Percentiles rank a stretch among this genome's conserved stretches.
phyloP scores from a whole-genome alignment of 2,329 filamentous ascomycete species.

The Simplicillium sp. region DNA sequence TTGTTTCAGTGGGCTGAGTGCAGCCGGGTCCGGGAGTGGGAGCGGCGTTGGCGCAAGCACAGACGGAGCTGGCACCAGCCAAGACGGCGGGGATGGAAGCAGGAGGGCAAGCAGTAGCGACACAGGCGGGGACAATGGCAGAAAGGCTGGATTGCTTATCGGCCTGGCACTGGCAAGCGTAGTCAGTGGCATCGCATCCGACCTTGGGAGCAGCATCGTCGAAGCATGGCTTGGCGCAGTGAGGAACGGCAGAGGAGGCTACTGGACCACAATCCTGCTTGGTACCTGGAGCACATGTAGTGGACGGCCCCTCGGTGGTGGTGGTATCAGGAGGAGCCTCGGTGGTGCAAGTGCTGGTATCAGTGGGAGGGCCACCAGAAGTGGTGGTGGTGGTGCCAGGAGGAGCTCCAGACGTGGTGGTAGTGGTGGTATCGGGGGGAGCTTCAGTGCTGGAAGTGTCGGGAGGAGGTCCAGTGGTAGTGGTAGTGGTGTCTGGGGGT shows the following conservation, averaged over 20 bases:
- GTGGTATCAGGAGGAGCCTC: neutral
- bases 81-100: slow-evolving; percentile 11
- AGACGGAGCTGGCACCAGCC: slow-evolving; percentile 12
- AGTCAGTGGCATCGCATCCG: slow-evolving; percentile 13
- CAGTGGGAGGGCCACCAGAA: neutral
- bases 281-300: neutral
- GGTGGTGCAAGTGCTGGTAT: neutral
- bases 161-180: slow-evolving; percentile 14
- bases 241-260: slow-evolving; percentile 11
- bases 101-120: slow-evolving; percentile 11
- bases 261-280: slow-evolving; percentile 9
- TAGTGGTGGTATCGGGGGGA: neutral
- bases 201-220: slow-evolving; percentile 10
- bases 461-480: neutral
- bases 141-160: slow-evolving; percentile 11
- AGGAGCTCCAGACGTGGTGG: neutral
- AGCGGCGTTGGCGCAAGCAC: slow-evolving; percentile 10
- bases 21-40: neutral
- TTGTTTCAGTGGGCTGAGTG: neutral
- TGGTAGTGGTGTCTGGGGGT: neutral
- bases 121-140: slow-evolving; percentile 12
- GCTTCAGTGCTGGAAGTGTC: neutral
- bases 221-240: slow-evolving; percentile 14
- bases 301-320: no score
- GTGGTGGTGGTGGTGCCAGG: neutral